Evolutionary conservation across 1,284 basidiomycete species (phyloP), one percentile per base, ranked within the genome.

Genomic region (Leccinum variabile): DNA sequence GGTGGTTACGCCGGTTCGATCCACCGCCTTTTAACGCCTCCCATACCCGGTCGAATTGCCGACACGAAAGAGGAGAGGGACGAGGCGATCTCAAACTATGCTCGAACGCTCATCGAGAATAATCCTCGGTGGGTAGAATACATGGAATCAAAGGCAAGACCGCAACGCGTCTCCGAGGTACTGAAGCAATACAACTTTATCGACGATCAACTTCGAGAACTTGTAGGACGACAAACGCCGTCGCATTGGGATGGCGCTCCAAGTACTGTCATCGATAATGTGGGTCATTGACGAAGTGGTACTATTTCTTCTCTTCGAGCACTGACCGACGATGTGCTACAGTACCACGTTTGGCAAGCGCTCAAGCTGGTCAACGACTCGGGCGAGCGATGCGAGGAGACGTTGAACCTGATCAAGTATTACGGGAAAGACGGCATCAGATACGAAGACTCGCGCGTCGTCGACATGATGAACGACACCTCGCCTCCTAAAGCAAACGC

Each of bases 351-450:
- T 28, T 74, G 82, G 68, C 73, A 72, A 41, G 85, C 84, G 10
- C 76, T 90, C 58, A 76, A 78, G 18, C 70, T 87, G 25, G 77
- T 81, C 61, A 52, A 67, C 28, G 68, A 73, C 39, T 85, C 81
- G 78, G 78, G 78, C 3, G 71, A 77, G 14, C 79, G 81, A 28
- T 84, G 84, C 69, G 73, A 76, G 16, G 85, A 86, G 66, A 84
- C 81, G 7, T 71, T 86, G 55, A 61, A 64, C 8, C 79, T 90
- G 37, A 72, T 86, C 53, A 69, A 70, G 22, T 71, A 83, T 60
- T 90, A 90, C 67, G 89, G 89, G 2, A 78, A 80, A 37, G 73
- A 79, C 10, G 87, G 87, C 7, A 72, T 72, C 32, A 78, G 81
- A 54, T 76, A 72, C 58, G 78, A 82, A 69, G 82, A 89, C 66